A percentile compares a stretch with the other conserved stretches of the same genome.
Conservation (phyloP, 306 rosid species). For the Prunus davidiana region DNA sequence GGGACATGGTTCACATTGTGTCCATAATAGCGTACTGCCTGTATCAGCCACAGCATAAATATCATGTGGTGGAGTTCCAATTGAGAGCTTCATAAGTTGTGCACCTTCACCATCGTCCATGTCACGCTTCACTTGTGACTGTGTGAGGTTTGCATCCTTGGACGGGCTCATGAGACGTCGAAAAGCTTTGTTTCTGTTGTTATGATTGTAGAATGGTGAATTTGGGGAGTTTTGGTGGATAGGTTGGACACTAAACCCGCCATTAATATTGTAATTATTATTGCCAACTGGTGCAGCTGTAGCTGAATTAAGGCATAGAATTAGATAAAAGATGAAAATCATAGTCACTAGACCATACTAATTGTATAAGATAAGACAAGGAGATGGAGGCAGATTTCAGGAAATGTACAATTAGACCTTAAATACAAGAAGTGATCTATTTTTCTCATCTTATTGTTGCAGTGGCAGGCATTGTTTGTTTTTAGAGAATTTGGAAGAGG, state of each 20-base stretch:
- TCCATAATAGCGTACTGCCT: slow-evolving; percentile 51
- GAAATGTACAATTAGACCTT: too few relatives aligned
- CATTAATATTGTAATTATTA: neutral
- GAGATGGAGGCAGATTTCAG: too few relatives aligned
- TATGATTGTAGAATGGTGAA: slow-evolving; percentile 26
- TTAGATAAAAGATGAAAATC: neutral
- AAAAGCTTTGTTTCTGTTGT: neutral
- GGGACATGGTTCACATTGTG: slow-evolving; percentile 44
- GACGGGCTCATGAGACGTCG: neutral
- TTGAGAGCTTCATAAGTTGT: slow-evolving; percentile 40
- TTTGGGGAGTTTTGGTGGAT: slow-evolving; percentile 28
- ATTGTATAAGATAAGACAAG: too few relatives aligned
- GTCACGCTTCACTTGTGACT: slow-evolving; percentile 22
- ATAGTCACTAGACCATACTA: neutral
- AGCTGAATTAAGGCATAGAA: neutral
- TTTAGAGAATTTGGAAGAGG: neutral
- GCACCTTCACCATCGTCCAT: slow-evolving; percentile 34
- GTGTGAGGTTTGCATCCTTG: neutral
- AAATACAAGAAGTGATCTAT: too few relatives aligned
- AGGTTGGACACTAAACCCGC: slow-evolving; percentile 37
- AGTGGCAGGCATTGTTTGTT: neutral
- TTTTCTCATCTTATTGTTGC: too few relatives aligned
- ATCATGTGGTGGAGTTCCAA: slow-evolving; percentile 55
- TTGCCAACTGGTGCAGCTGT: slow-evolving; percentile 11
- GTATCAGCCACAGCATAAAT: slow-evolving; percentile 51